phyloP scores from a whole-genome alignment of 805 yeast genomes.

The Starmerella geochares region DNA sequence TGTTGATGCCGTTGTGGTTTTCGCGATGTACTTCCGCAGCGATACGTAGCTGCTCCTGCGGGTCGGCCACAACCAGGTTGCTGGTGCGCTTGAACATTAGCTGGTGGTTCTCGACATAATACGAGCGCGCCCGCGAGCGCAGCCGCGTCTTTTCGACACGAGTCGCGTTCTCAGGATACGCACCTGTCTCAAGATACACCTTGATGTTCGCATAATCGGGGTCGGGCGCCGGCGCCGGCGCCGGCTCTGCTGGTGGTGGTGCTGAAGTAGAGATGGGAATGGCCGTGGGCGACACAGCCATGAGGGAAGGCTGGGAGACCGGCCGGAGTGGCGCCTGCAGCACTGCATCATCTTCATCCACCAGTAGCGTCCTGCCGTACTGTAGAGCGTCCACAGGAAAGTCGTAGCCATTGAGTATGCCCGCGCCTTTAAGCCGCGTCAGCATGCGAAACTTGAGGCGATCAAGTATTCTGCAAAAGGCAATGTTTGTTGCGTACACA shows the following conservation, averaged over 20 bases:
- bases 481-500: constrained; percentile 77
- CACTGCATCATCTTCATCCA: neutral
- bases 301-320: too few species aligned
- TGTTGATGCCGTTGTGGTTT: constrained; percentile 79
- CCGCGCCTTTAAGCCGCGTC: constrained; percentile 80
- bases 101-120: constrained; percentile 59
- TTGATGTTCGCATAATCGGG: constrained; percentile 59
- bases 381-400: constrained; percentile 78
- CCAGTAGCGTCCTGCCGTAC: constrained; percentile 70
- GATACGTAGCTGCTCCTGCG: constrained; percentile 61
- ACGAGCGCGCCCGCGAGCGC: constrained; percentile 67
- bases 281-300: too few species aligned
- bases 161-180: constrained; percentile 73
- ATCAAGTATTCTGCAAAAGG: constrained; percentile 72
- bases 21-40: constrained; percentile 56
- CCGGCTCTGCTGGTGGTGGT: neutral
- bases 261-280: too few species aligned
- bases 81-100: constrained; percentile 68
- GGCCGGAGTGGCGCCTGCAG: too few species aligned
- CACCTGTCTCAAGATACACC: constrained; percentile 69
- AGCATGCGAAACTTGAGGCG: constrained; percentile 62
- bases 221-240: neutral
- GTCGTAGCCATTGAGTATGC: constrained; percentile 72
- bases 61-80: constrained; percentile 55
- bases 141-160: constrained; percentile 82